Base-by-base conservation (phyloP, 495 filamentous ascomycete genomes). In the Talaromyces adpressus region DNA sequence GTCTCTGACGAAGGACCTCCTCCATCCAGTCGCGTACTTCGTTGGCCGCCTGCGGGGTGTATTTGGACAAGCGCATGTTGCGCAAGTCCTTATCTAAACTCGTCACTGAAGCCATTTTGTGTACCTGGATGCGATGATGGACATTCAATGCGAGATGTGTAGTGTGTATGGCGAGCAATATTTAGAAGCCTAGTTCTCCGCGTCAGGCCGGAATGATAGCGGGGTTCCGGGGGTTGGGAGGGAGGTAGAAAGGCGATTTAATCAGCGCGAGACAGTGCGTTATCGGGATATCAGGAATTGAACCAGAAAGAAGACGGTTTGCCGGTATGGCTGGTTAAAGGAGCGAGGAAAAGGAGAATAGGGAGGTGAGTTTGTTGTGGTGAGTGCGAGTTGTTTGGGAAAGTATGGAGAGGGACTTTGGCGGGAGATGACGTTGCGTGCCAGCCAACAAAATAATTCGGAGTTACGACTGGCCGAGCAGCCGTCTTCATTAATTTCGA, bases 21-120 rank as follows among this genome's bases (percentile, higher is more conserved):
- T 96, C 91, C 65, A 99, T 93, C 91, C 94, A 99, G 66, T 84
- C 77, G 58, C 85, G 84, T 7, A 88, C 89, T 77, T 97, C 92
- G 61, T 91, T 89, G 54, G 92, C 92, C 59, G 93, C 94, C 68
- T 89, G 86, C 25, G 93, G 91, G 23, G 94, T 98, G 80, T 97
- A 98, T 77, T 93, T 92, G 45, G 90, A 90, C 70, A 97, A 77
- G 73, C 95, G 93, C 79, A 97, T 72, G 72, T 88, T 93, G 79
- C 89, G 90, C 86, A 99, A 82, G 81, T 99, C 95, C 73, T 92
- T 92, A 71, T 99, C 95, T 36, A 99, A 78, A 63, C 92, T 96
- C 53, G 91, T 83, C 8, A 98, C 95, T 41, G 95, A 97, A 65
- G 95, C 93, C 94, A 98, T 98, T 25, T 27, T 73, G 52, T 63